Evolutionary conservation across 2,329 filamentous ascomycete genomes (phyloP).

Genomic region (Talaromyces sp.): DNA sequence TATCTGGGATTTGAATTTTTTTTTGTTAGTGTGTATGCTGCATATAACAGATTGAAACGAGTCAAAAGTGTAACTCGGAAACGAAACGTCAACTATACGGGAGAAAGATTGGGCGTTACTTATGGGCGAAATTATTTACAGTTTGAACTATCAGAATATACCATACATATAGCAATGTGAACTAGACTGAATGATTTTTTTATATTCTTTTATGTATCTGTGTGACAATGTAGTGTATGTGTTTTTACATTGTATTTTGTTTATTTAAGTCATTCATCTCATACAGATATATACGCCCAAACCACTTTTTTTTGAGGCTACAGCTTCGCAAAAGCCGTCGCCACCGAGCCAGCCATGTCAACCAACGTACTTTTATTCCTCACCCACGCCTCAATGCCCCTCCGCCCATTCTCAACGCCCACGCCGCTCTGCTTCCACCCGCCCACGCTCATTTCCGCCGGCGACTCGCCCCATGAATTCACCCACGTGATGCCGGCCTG

Average conservation of each 20-base stretch:
- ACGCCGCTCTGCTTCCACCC: conserved; percentile 89
- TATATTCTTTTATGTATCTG: neutral
- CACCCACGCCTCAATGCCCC: conserved; percentile 75
- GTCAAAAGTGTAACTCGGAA: neutral
- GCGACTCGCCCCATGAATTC: conserved; percentile 89
- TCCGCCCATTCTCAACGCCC: conserved; percentile 78
- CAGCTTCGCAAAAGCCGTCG: conserved; percentile 68
- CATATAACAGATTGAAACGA: neutral
- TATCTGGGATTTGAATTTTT: conserved; percentile 6
- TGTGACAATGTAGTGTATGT: too few relatives aligned
- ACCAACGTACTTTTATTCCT: conserved; percentile 84
- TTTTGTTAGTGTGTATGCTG: conserved; percentile 8
- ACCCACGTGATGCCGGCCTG: conserved; percentile 88
- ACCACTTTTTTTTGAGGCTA: conserved; percentile 26
- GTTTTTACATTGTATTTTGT: neutral
- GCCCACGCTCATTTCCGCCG: conserved; percentile 86
- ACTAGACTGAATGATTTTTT: neutral
- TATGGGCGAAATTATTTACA: neutral
- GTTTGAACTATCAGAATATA: neutral
- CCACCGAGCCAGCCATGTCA: conserved; percentile 67
- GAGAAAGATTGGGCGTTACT: neutral
- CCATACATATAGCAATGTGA: neutral
- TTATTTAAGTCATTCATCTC: neutral
- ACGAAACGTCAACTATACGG: neutral
- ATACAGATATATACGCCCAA: neutral